Base-by-base conservation (phyloP, 163 green algal genomes). In the Trebouxia gelatinosa region DNA sequence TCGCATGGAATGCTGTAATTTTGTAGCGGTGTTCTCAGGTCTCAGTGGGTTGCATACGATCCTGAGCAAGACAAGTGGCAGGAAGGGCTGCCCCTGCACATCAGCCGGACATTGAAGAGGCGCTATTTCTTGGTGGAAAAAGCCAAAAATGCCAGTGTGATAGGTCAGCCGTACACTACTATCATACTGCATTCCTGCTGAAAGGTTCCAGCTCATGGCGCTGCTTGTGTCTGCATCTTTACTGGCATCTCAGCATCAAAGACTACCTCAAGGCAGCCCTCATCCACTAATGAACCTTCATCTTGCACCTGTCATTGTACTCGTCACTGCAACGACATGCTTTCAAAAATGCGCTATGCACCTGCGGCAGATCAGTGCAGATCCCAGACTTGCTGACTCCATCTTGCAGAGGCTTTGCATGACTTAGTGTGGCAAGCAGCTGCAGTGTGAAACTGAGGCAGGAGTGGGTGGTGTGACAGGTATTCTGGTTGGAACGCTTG, bases 61-160 rank as follows among this genome's bases (percentile, higher is more conserved):
- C 72, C 79, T n/a, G 35, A 6, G 9, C 39, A 34, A 2, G 51
- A 59, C n/a, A 59, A 7, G 31, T 88, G 70, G 80, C 40, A 78
- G 9, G 48, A 88, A 59, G 92, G 89, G 0, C 54, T 95, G 72
- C 77, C 83, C 6, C 54, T 75, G 19, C 77, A 82, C 6, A 81
- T 93, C 58, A 83, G 82, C 51, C 80, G 81, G 28, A 80, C 90
- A 50, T 85, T 96, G 54, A 85, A 83, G 35, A 75, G 88, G 21
- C 88, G 94, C 4, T 95, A 97, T 81, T 98, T 88, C 70, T 78
- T 98, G 13, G 90, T 98, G 31, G 90, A 98, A 80, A 92, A 91
- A 62, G 92, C 94, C 5, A 90, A 92, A 58, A 86, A 90, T 9
- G 93, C 95, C 21, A 87, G 77, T 59, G 95, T 98, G 6, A 89